Evolutionary conservation across 2,329 filamentous ascomycete species (phyloP), one percentile per base, ranked within the genome.

Genomic region (Thelonectria discophora): DNA sequence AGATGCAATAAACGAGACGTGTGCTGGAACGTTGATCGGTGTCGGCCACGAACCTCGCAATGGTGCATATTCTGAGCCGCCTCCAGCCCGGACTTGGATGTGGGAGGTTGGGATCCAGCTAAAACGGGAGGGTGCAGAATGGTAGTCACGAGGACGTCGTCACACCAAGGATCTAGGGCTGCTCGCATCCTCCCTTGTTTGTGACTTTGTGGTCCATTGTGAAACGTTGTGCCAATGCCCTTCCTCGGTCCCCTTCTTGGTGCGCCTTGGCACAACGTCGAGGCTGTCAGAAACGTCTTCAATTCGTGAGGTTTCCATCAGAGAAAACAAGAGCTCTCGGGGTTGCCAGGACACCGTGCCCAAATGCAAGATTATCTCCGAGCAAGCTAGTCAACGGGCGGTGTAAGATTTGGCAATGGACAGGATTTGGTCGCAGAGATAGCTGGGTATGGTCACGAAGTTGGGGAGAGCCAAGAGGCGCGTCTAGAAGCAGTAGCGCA

Each of bases 1-100:
- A 57, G 45, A 57, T 51, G 55, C 55, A 57, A 57, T 46, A 57
- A 57, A 27, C 37, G 47, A 57, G 46, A 17, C 27, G 46, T 57
- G 48, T 50, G 45, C 55, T 37, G 30, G 43, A 37, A 9, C 30
- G 27, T 47, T 27, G 46, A 13, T 51, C 21, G 27, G 50, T 24
- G 55, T 51, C 39, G 46, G 46, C 15, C 17, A 32, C 34, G 34
- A 46, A 24, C 45, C 47, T 49, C 55, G 48, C 39, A 39, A 57
- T 49, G 47, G 55, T 46, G 47, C 55, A 57, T 51, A 51, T 50
- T 56, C 50, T 57, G 55, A 57, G 55, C 55, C 55, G 55, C 55
- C 47, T 51, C 39, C 17, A n/a, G 37, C 32, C 32, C 24, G 54
- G 27, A 47, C 46, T 49, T 56, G 42, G 30, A 56, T 42, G 54